These are phyloP conservation scores for Exophiala phaeomuriformis DNA, from an alignment of 2,329 filamentous ascomycete genomes.

Conservation along the genomic window DNA sequence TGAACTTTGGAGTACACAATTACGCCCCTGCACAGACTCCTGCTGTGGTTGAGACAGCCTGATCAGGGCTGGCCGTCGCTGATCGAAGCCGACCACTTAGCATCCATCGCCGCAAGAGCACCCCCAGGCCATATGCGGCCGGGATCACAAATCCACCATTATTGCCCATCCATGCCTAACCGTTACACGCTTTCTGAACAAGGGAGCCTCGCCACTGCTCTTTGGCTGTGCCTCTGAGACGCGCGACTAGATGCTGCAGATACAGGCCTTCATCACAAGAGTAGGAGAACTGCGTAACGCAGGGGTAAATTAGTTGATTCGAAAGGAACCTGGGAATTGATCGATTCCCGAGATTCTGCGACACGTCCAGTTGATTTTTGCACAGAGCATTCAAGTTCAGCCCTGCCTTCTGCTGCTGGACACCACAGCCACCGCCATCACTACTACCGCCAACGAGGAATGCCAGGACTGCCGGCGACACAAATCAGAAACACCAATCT, in stretches of 20 bases:
- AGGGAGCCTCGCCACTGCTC: conserved; percentile 3
- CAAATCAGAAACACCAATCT: conserved; percentile 23
- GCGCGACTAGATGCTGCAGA: conserved; percentile 11
- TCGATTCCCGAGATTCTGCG: neutral
- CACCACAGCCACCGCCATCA: neutral
- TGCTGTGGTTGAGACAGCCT: too few relatives aligned
- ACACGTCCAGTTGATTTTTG: neutral
- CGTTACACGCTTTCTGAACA: conserved; percentile 14
- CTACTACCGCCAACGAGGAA: neutral
- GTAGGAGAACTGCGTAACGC: neutral
- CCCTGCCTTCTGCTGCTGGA: neutral
- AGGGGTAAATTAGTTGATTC: conserved; percentile 1
- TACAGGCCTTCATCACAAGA: neutral
- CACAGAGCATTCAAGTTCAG: neutral
- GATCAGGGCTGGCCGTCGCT: neutral
- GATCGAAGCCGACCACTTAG: neutral
- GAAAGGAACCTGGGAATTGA: neutral
- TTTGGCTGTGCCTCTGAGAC: neutral
- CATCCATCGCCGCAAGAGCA: neutral
- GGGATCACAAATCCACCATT: conserved; percentile 1
- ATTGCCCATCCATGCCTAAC: conserved; percentile 8
- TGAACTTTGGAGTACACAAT: neutral
- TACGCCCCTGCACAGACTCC: too few relatives aligned
- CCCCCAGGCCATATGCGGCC: neutral
- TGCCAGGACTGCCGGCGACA: conserved; percentile 7